Evolutionary conservation across 108 stramenopile genomes (phyloP), one percentile per base, ranked within the genome.

Genomic region (Pseudonitzschia delicatissima): DNA sequence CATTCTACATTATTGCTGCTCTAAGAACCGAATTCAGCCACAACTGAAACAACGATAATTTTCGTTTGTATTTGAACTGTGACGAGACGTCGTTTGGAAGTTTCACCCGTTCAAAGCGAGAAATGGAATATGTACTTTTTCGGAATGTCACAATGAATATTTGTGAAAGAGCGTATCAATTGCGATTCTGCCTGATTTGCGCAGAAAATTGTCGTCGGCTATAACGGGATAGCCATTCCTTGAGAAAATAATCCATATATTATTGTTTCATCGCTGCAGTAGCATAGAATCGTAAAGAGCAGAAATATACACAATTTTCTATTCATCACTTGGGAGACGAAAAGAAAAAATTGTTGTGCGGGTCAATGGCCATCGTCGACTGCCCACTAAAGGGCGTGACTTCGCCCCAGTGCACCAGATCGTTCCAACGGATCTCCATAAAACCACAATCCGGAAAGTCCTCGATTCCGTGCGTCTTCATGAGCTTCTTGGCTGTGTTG

Each of bases 401-500:
- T 4, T 4, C 36, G 27, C 6, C 9, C 58, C 58, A 59, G 6
- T 12, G 8, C 0, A 8, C 34, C 8, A 39, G 31, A 59, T 59
- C n/a, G 9, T 35, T 21, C 58, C 58, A 59, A 12, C 58, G 32
- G 20, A 59, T 35, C 36, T 59, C 58, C 58, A 59, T 35, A 5
- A 59, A 59, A 29, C 58, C 58, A 0, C 18, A 15, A 12, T 36
- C 34, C 9, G 58, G 58, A 39, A 59, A 59, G 35, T 59, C 58
- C 36, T 59, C 58, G n/a, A 59, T 59, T 9, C 58, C 58, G n/a
- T 59, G 58, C 6, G 58, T 39, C 23, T 23, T 39, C 58, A 59
- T 59, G 7, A 59, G 17, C 23, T 59, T 59, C 58, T 59, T 34
- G 11, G 58, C 58, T 4, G 58, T 59, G 29, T 59, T 59, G 17